Base-by-base conservation (phyloP, 192 early-diverging fungal species). In the Chytriomyces sp. region DNA sequence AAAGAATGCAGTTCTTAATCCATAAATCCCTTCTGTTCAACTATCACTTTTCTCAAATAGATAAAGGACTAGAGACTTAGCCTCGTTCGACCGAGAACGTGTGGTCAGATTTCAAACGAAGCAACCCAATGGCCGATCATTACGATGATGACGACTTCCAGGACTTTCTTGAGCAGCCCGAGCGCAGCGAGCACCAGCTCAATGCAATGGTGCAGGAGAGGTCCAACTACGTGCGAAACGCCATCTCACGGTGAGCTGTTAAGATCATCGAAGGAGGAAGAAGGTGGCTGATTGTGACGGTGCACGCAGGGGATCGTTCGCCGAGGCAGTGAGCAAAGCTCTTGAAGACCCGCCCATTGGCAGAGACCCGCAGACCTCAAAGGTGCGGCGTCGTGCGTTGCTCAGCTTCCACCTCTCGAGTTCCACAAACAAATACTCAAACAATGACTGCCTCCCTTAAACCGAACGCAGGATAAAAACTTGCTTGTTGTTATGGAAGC, bases 401-500 rank as follows among this genome's bases (percentile, higher is more conserved):
- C 0, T 19, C 54, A 56, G 64, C 54, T 59, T 62, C 67, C 32
- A 37, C 22, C n/a, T 59, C n/a, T 59, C 28, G 39, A 10, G 14
- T 22, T 12, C 62, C 60, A 22, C 26, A 25, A 19, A 25, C 34
- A 1, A 12, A 28, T 3, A 31, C 0, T 17, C 10, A 49, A 10
- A 25, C 26, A 17, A 26, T 59, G 57, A 25, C 17, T 17, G 28
- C 26, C 26, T 10, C 10, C 34, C 39, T n/a, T 34, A 19, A 19
- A 36, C 17, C 61, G 1, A 74, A 52, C 19, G n/a, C 71, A 93
- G 92, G 84, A 85, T 25, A 80, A 82, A 39, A 93, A 91, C 72
- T 90, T 90, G 22, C 86, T 86, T 77, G 82, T 87, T 8, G 94
- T 98, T 1, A 88, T 92, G 78, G 93, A 95, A 33, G 90, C 93